Evolutionary conservation across 345 rosid species (phyloP).

Genomic region (Brassica carinata): DNA sequence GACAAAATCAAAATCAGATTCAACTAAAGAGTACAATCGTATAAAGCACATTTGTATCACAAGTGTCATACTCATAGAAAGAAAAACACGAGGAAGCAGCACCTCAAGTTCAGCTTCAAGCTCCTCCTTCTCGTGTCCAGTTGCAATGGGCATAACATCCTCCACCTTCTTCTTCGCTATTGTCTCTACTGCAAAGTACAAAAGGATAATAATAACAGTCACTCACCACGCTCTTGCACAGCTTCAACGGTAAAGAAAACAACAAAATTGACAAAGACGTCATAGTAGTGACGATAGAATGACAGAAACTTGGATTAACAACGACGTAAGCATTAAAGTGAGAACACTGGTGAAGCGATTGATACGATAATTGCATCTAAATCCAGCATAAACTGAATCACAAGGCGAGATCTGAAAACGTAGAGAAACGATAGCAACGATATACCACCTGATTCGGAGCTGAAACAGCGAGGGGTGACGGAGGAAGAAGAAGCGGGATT

Average conservation of each 20-base stretch:
- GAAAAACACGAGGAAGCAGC: not conserved
- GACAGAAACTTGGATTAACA: too few species aligned
- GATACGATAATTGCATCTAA: not conserved
- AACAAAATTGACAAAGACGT: too few species aligned
- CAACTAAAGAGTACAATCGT: not conserved
- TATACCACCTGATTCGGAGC: not conserved
- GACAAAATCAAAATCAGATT: too few species aligned
- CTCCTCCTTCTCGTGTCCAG: not conserved
- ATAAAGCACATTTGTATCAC: too few species aligned
- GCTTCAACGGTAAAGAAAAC: too few species aligned
- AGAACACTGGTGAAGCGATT: not conserved
- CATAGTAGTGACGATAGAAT: too few species aligned
- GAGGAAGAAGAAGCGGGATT: not conserved
- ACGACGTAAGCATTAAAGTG: not conserved
- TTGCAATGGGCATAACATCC: not conserved
- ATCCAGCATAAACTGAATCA: not conserved
- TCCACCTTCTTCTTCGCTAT: not conserved
- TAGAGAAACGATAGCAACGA: not conserved
- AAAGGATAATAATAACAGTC: not conserved
- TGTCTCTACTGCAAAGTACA: not conserved
- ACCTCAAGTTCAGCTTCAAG: too few species aligned
- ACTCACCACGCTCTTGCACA: too few species aligned
- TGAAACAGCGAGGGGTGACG: not conserved
- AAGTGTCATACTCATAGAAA: too few species aligned
- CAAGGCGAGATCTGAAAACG: not conserved